Base-by-base conservation (phyloP, 441 rosid species). In the Brassica balearica region DNA sequence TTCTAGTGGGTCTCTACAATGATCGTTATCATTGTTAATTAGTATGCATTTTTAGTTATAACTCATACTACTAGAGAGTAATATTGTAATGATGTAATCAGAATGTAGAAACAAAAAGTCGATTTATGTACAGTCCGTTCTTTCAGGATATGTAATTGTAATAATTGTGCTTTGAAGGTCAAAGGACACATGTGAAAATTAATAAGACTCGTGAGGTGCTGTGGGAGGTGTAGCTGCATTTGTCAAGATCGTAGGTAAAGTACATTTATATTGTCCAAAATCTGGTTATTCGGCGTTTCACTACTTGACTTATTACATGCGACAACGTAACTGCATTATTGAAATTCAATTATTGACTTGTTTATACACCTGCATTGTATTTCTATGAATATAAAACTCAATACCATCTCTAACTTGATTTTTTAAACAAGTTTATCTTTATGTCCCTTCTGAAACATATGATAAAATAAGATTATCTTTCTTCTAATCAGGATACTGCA, bases 171-270 rank as follows among this genome's bases (percentile, higher is more conserved):
- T 63, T 63, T 36, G 74, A 79, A 73, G 74, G 82, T 73, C 82
- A 73, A 68, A 73, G 66, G 20, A 12, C 71, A 79, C 82, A 68
- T 73, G 74, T 73, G 66, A 73, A 78, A 78, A 68, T 62, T 68
- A 73, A 73, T 73, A 79, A 8, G 66, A 68, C 82, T 78, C 82
- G 77, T 62, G 73, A 78, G 58, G 17, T 61, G 65, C 65, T 12
- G 6, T 8, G 61, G 61, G 4, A 5, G 3, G 20, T 55, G 61
- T 17, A 73, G 70, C 19, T 79, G 29, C 78, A 25, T 51, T 79
- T 53, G 82, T 79, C 78, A 79, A 73, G 51, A 69, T 79, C 81
- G 78, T 79, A 79, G 78, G 82, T 79, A 62, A 63, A 69, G 78
- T 79, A 73, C 78, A 74, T 73, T 62, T 36, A 73, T 62, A 53